Percentiles rank a stretch among this genome's conserved stretches.
These are phyloP conservation scores for Sphagnum fallax DNA, from an alignment of 228 moss, liverwort and hornwort genomes.

Conservation along the genomic window DNA sequence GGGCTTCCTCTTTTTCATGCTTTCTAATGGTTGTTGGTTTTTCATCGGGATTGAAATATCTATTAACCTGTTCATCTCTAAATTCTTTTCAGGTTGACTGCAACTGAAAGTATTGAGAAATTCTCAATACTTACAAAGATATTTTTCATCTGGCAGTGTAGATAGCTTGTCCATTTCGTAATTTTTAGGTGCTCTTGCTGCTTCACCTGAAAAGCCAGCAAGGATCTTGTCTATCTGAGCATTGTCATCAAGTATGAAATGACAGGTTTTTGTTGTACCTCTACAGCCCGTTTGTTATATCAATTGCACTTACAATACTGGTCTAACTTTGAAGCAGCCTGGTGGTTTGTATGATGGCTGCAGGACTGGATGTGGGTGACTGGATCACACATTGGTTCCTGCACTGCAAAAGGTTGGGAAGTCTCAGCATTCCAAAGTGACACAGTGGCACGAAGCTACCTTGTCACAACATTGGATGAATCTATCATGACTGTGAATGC, in stretches of 20 bases:
- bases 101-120: no score
- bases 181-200: neutral
- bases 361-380: constrained; percentile 99
- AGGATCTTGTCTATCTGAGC: neutral
- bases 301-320: no score
- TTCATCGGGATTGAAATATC: no score
- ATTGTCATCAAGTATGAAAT: neutral
- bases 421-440: constrained; percentile 76
- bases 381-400: constrained; percentile 80
- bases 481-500: constrained; percentile 71
- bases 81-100: no score
- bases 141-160: no score
- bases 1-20: no score
- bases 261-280: no score
- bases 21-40: no score
- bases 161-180: neutral
- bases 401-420: constrained; percentile 67
- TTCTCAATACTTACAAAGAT: no score
- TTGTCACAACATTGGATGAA: constrained; percentile 86
- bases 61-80: no score
- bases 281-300: no score
- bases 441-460: constrained; percentile 90
- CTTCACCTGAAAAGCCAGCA: neutral
- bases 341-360: neutral
- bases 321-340: no score